Base-by-base conservation (phyloP, 73 alveolate species). In the Symbiodinium natans region DNA sequence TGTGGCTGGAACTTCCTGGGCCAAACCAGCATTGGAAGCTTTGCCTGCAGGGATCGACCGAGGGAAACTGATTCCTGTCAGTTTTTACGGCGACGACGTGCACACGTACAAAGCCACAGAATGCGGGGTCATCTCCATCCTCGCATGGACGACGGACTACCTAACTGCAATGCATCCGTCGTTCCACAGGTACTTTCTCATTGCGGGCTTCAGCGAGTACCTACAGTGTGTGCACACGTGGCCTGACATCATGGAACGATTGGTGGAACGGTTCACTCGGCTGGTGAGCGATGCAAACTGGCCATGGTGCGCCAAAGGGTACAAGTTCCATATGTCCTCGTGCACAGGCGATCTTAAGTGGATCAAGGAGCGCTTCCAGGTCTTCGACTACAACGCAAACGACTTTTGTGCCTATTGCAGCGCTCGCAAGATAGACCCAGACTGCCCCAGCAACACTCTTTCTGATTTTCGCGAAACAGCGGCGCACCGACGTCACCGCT, bases 51-150 rank as follows among this genome's bases (percentile, higher is more conserved):
- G 36, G 7, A 0, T 36, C 6, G 5, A 23, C 31, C 6, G 56
- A 63, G 89, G 39, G 41, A 6, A 13, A 9, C n/a, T 83, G 75
- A 42, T 42, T 8, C 92, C 92, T 9, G n/a, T 83, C 27, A 39
- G 74, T 11, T 29, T 83, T 0, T 83, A 83, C 4, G 92, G 92
- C 5, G 92, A 83, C 41, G 92, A 83, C 7, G 74, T 83, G 3
- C 92, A 83, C 25, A 21, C 42, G 21, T 83, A 39, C 74, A 19
- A 63, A 23, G 41, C 39, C 74, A 83, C 92, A n/a, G 92, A 83
- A n/a, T 38, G 41, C 3, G 92, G 92, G 2, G 74, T 40, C 25
- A 63, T 83, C 27, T 83, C 74, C 0, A 73, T 83, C 74, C 15
- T 3, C 3, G 92, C 68, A 13, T 83, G 92, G 92, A 41, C 92